Conservation (phyloP, 768 basidiomycete genomes). For the Tricholoma flavovirens region DNA sequence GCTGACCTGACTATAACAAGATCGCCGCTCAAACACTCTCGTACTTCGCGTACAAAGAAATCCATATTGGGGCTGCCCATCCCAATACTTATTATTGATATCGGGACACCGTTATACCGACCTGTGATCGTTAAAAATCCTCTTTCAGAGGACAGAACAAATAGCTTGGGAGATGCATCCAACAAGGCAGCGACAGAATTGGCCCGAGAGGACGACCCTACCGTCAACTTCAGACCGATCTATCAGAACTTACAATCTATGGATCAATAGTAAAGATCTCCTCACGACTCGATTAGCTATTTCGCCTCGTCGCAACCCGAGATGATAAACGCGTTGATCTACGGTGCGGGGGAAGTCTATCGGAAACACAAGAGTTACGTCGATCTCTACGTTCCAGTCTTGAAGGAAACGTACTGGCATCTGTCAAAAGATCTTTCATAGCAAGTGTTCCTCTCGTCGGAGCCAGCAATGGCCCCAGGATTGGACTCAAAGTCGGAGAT, state of each 20-base stretch:
- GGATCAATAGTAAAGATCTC: neutral
- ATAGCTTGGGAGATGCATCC: slow-evolving; percentile 53
- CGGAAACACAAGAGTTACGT: slow-evolving; percentile 1
- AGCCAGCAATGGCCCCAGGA: no score
- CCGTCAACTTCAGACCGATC: slow-evolving; percentile 48
- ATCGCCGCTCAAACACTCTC: slow-evolving; percentile 67
- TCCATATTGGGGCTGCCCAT: slow-evolving; percentile 84
- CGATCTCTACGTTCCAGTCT: neutral
- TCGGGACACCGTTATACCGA: slow-evolving; percentile 52
- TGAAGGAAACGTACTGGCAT: slow-evolving; percentile 54
- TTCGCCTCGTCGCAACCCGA: slow-evolving; percentile 69
- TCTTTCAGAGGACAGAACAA: slow-evolving; percentile 63
- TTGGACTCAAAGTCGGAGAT: neutral
- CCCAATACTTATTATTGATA: slow-evolving; percentile 75
- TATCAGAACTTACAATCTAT: neutral
- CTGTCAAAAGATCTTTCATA: slow-evolving; percentile 41
- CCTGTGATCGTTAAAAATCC: slow-evolving; percentile 75
- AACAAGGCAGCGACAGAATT: slow-evolving; percentile 51
- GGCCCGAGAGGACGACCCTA: slow-evolving; percentile 69
- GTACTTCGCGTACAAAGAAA: slow-evolving; percentile 77
- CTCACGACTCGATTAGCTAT: slow-evolving; percentile 76
- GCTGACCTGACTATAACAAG: slow-evolving; percentile 45
- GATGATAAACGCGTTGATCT: slow-evolving; percentile 73
- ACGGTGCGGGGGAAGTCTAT: slow-evolving; percentile 73
- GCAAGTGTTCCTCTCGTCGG: neutral